Conservation (phyloP, 1,284 basidiomycete species). For the Megacollybia platyphylla region DNA sequence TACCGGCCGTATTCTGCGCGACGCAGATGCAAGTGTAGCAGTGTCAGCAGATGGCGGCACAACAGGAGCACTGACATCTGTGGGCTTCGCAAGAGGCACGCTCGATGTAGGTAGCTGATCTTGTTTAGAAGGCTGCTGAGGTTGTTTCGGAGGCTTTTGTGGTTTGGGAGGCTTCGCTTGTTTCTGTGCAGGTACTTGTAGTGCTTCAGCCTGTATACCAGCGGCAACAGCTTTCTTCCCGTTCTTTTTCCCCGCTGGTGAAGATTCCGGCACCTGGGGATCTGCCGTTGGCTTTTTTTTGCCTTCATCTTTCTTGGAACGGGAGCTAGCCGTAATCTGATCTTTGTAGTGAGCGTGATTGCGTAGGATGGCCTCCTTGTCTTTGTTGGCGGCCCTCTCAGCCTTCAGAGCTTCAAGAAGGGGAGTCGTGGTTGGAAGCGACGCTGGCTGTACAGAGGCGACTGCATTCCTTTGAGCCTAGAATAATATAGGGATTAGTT, state of each 20-base stretch:
- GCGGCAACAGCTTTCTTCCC: constrained; percentile 26
- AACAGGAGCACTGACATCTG: constrained; percentile 2
- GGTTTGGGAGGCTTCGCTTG: constrained; percentile 4
- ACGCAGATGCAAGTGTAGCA: constrained; percentile 8
- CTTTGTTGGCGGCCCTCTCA: constrained; percentile 60
- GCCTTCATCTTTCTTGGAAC: constrained; percentile 33
- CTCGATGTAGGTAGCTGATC: neutral
- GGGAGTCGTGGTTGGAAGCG: constrained; percentile 70
- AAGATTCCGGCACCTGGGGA: constrained; percentile 3
- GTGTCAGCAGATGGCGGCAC: constrained; percentile 1
- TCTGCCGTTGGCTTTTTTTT: constrained; percentile 30
- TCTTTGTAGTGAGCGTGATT: constrained; percentile 62
- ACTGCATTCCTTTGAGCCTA: constrained; percentile 21
- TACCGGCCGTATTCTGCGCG: constrained; percentile 37
- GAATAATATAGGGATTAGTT: constrained; percentile 4
- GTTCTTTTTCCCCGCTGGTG: constrained; percentile 23
- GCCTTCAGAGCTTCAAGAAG: constrained; percentile 81
- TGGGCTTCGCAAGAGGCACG: neutral
- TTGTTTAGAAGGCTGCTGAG: neutral
- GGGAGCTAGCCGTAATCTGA: constrained; percentile 12
- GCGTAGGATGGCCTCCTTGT: constrained; percentile 56
- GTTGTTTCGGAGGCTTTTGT: neutral
- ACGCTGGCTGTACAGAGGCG: constrained; percentile 40
- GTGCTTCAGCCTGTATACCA: constrained; percentile 8
- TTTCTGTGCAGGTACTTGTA: constrained; percentile 3